Base-by-base conservation (phyloP, 805 yeast genomes). In the Lipomyces sp. region DNA sequence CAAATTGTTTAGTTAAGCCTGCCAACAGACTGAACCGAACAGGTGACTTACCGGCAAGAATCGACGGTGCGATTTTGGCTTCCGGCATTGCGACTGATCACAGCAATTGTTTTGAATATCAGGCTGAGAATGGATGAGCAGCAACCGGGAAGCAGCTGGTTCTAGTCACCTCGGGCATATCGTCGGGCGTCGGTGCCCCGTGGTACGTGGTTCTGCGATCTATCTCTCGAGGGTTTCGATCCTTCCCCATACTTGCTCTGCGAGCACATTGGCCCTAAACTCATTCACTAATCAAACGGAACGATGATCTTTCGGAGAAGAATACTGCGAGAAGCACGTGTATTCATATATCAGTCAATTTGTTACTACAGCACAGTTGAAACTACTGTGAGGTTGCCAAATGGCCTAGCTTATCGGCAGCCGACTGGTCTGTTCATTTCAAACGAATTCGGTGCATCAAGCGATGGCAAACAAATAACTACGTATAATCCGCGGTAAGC, bases 11-110 rank as follows among this genome's bases (percentile, higher is more conserved):
- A 39, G 24, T 24, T 24, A 13, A 2, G 6, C 2, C 48, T 39
- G 48, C 24, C 24, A 24, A 24, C 10, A 11, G 7, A n/a, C 48
- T 39, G 18, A 3, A 8, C 18, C 6, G 15, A 15, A 15, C 48
- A 39, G 5, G 48, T 11, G n/a, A 57, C 71, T 24, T 66, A 54
- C 93, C 89, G 4, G 98, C 95, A 64, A 95, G 85, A 66, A 95
- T 90, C 35, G 97, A 92, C 32, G 99, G 99, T 8, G 99, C 98
- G 74, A 95, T 87, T 73, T 90, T 87, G 60, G 96, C 84, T 77
- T 86, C 85, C 64, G 89, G 92, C 95, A 89, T 90, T 63, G 37
- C 74, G 5, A 33, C 18, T 39, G 48, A 15, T 39, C 48, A 39
- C 18, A 39, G 48, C 15, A 39, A 15, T 39, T 7, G 18, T 4